These are phyloP conservation scores for Neonectria ditissima DNA, from an alignment of 2,329 filamentous ascomycete species.

Conservation along the genomic window DNA sequence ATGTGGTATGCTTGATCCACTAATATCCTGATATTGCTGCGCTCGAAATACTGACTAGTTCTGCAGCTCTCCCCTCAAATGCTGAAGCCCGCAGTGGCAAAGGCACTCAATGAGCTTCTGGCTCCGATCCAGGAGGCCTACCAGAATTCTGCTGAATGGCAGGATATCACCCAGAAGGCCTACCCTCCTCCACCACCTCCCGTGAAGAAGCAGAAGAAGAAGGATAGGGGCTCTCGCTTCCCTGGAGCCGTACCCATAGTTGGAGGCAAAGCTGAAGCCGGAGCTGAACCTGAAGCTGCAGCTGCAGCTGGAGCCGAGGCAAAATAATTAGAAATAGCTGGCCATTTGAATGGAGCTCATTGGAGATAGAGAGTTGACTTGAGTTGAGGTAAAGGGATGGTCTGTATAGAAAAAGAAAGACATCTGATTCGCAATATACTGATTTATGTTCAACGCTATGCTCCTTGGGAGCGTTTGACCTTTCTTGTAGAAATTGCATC, in stretches of 20 bases:
- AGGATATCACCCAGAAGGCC: slow-evolving; percentile 74
- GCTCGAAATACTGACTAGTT: slow-evolving; percentile 6
- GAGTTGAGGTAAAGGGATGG: background rate
- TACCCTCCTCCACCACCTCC: slow-evolving; percentile 78
- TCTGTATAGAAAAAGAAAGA: slow-evolving; percentile 1
- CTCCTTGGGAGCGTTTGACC: background rate
- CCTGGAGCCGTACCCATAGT: slow-evolving; percentile 55
- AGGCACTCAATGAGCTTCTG: slow-evolving; percentile 78
- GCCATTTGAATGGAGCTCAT: slow-evolving; percentile 2
- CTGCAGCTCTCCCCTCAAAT: slow-evolving; percentile 81
- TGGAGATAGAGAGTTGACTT: background rate
- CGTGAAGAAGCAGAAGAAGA: slow-evolving; percentile 81
- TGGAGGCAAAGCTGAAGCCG: background rate
- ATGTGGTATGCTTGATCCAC: slow-evolving; percentile 69
- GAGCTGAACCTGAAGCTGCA: background rate
- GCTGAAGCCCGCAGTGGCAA: slow-evolving; percentile 85
- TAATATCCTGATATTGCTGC: fast-evolving
- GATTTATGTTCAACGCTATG: background rate
- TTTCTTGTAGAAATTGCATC: background rate
- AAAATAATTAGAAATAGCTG: background rate
- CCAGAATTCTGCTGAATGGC: slow-evolving; percentile 80
- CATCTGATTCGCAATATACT: background rate
- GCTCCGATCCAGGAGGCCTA: slow-evolving; percentile 82
- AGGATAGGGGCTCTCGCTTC: slow-evolving; percentile 78
- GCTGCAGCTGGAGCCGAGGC: background rate